phyloP scores from a whole-genome alignment of 2,329 filamentous ascomycete species.

The Epichloe bromicola region DNA sequence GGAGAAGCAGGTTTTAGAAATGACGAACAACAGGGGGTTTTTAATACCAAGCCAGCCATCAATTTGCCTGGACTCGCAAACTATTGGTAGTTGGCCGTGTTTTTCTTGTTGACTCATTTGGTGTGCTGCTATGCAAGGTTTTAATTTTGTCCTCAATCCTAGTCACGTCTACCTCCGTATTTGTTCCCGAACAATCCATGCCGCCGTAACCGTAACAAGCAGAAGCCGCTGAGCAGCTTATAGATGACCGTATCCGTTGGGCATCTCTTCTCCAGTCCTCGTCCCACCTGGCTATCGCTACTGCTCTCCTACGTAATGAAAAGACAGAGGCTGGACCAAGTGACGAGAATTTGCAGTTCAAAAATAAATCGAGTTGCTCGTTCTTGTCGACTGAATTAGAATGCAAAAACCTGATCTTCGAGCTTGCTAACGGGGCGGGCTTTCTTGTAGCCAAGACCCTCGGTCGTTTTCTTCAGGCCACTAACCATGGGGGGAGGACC shows the following conservation, averaged over 20 bases:
- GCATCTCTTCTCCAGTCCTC: neutral
- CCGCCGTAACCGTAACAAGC: neutral
- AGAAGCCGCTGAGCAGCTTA: neutral
- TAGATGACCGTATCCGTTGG: neutral
- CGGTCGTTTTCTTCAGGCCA: slow-evolving; percentile 91
- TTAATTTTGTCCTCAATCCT: neutral
- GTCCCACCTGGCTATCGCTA: neutral
- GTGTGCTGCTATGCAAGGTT: neutral
- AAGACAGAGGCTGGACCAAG: neutral
- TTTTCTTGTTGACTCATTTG: neutral
- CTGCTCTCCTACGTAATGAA: too few relatives aligned
- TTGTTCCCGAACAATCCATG: neutral
- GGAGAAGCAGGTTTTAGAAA: too few relatives aligned
- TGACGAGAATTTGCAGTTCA: neutral
- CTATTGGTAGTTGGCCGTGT: too few relatives aligned
- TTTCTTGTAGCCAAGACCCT: slow-evolving; percentile 82
- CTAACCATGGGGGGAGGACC: slow-evolving; percentile 99
- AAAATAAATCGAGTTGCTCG: neutral
- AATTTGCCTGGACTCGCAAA: too few relatives aligned
- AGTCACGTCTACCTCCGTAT: neutral
- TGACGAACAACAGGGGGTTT: too few relatives aligned
- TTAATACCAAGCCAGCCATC: too few relatives aligned
- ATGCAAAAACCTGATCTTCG: slow-evolving; percentile 95
- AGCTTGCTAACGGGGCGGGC: slow-evolving; percentile 93
- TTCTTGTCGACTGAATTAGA: slow-evolving; percentile 29